Percentiles rank a stretch among this genome's conserved stretches.
phyloP scores from a whole-genome alignment of 163 green algal genomes.

The Prototheca wickerhamii region DNA sequence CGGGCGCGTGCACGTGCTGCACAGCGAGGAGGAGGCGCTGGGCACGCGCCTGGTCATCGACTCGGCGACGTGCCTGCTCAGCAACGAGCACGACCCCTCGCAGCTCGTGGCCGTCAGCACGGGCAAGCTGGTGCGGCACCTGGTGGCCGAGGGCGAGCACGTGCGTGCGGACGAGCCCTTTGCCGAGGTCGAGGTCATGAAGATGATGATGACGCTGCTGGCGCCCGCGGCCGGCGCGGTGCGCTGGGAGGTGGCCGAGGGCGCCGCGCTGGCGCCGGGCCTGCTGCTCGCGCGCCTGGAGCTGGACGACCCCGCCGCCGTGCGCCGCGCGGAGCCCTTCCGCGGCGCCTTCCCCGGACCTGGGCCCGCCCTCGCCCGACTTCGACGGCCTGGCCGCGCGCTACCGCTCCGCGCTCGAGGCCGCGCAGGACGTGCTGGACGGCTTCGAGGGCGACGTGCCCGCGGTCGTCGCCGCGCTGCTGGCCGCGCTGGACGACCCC shows the following conservation, averaged over 20 bases:
- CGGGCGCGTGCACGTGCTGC: slow-evolving; percentile 83
- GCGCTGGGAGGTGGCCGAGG: slow-evolving; percentile 64
- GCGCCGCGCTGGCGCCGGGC: slow-evolving; percentile 56
- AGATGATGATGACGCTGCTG: slow-evolving; percentile 76
- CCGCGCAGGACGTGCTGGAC: slow-evolving; percentile 46
- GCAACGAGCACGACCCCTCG: slow-evolving; percentile 75
- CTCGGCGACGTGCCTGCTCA: slow-evolving; percentile 82
- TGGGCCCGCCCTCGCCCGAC: slow-evolving; percentile 58
- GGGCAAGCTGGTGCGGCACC: slow-evolving; percentile 87
- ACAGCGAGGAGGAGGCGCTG: slow-evolving; percentile 79
- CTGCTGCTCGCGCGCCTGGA: slow-evolving; percentile 76
- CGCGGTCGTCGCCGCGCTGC: slow-evolving; percentile 52
- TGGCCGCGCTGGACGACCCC: slow-evolving; percentile 66
- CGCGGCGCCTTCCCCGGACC: slow-evolving; percentile 52
- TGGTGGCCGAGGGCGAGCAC: slow-evolving; percentile 66
- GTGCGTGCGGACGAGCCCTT: slow-evolving; percentile 70
- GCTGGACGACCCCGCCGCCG: slow-evolving; percentile 52
- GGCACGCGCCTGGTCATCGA: slow-evolving; percentile 88
- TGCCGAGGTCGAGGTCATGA: slow-evolving; percentile 86
- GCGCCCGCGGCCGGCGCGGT: slow-evolving; percentile 63
- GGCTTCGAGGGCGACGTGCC: slow-evolving; percentile 61
- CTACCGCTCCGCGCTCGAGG: slow-evolving; percentile 48
- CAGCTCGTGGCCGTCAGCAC: slow-evolving; percentile 57
- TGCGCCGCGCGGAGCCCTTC: slow-evolving; percentile 38
- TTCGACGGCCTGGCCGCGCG: slow-evolving; percentile 46